Base-by-base conservation (phyloP, 805 yeast species). In the Brettanomyces anomalus region DNA sequence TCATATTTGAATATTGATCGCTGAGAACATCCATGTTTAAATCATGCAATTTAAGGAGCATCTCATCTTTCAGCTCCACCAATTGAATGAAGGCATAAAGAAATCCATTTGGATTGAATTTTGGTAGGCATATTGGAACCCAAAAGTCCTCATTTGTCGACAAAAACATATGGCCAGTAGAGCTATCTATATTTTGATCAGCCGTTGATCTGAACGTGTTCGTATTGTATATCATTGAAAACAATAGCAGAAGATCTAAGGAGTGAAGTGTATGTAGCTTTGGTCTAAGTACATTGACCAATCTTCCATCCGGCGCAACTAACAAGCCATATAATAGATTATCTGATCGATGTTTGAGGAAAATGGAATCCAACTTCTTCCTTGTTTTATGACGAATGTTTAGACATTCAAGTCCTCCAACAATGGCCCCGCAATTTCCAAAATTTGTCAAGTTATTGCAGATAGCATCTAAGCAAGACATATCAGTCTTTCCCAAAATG, bases 91-190 rank as follows among this genome's bases (percentile, higher is more conserved):
- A 86, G 11, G 87, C 79, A 55, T 93, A 85, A 5, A 90, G 62
- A 54, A 89, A 93, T 8, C 98, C 98, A 49, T 79, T 79, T 2
- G 86, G 66, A 56, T 93, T 90, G 66, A 90, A 90, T 51, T 84
- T 78, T 0, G 97, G 96, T 58, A 90, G 70, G 60, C 98, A 90
- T 0, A 90, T 70, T 0, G 98, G 98, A 11, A 85, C 75, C 97
- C 97, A 93, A 45, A 87, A 76, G 55, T 89, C 96, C 50, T 84
- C 84, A 44, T 68, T 56, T 50, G 73, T 47, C 2, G 60, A 49
- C 11, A 55, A 36, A 24, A 52, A 49, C 38, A 50, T 44, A 7
- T 39, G 43, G 6, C 44, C 49, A 3, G 34, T 36, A 3, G 33
- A 51, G 8, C 53, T 56, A 10, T 45, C 48, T 11, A 21, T 40